Evolutionary conservation across 495 filamentous ascomycete species (phyloP).

Genomic region (Xylaria scruposa): DNA sequence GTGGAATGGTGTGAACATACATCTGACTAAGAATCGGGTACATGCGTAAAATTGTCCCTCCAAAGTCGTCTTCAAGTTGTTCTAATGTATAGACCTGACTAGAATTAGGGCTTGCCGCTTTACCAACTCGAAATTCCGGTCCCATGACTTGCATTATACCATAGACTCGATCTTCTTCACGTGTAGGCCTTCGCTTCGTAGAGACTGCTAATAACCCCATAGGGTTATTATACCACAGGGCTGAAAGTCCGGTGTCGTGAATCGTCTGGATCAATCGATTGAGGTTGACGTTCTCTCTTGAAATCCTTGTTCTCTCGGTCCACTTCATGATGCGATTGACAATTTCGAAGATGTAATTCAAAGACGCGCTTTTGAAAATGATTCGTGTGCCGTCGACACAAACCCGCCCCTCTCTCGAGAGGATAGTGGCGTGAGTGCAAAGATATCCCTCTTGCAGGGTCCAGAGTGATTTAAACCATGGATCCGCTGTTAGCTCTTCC

Average conservation of each 20-base stretch:
- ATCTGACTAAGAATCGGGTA: slow-evolving; percentile 29
- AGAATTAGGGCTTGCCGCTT: slow-evolving; percentile 19
- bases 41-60: slow-evolving; percentile 13
- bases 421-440: slow-evolving; percentile 21
- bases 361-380: not conserved
- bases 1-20: slow-evolving; percentile 19
- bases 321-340: slow-evolving; percentile 22
- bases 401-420: not conserved
- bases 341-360: slow-evolving; percentile 22
- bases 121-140: slow-evolving; percentile 14
- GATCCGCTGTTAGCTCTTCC: slow-evolving; percentile 18
- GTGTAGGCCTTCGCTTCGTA: slow-evolving; percentile 16
- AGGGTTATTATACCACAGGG: slow-evolving; percentile 26
- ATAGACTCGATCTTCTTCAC: slow-evolving; percentile 16
- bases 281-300: slow-evolving; percentile 20
- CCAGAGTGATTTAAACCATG: slow-evolving; percentile 29
- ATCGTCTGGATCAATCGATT: slow-evolving; percentile 18
- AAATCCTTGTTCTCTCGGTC: slow-evolving; percentile 22
- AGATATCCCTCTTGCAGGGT: slow-evolving; percentile 26
- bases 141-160: slow-evolving; percentile 23
- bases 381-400: slow-evolving; percentile 1
- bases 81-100: slow-evolving; percentile 23
- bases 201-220: slow-evolving; percentile 27
- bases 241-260: slow-evolving; percentile 23
- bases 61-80: slow-evolving; percentile 23